Base-by-base conservation (phyloP, 2,329 filamentous ascomycete species). In the Capronia coronata region DNA sequence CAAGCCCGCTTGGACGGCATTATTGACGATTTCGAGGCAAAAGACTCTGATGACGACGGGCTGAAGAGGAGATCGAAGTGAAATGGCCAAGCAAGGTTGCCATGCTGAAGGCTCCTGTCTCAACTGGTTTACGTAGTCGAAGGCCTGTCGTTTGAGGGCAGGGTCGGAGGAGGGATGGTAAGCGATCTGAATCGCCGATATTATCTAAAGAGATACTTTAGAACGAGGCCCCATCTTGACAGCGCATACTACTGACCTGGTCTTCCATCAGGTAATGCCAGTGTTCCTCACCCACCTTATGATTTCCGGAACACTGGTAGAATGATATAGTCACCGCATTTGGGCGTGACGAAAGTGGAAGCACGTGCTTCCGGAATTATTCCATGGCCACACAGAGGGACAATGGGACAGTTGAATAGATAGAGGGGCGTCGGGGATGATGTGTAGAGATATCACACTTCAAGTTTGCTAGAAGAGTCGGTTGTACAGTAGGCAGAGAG, bases 21-120 rank as follows among this genome's bases (percentile, higher is more conserved):
- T 88, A 71, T 95, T 97, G 68, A 98, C 82, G 43, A 96, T 82
- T 65, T 98, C 93, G 56, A 98, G 79, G 56, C 86, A 87, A 54
- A 93, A 86, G 66, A 95, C 80, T 45, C 93, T 87, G 43, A 94
- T 85, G 46, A 95, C 82, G 60, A 96, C 90, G 57, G 85, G 83
- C 44, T 83, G 74, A 55, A 80, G 81, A 42, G 87, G 88, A 21
- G 77, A 77, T 65, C 87, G 82, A 47, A 83, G 86, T 72, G 97
- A 97, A 60, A 98, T 83, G 29, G 79, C 73, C 46, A 93, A 81
- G 71, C 90, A 94, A 62, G 87, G 81, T 68, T 94, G 89, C 87
- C 91, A 95, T 68, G 85, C 89, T 63, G 87, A 82, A 41, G 87
- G 81, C 65, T 96, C 84, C 64, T 82, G 75, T 58, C 89, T 83